A percentile compares a stretch with the other conserved stretches of the same genome.
phyloP scores from a whole-genome alignment of 371 early-diverging fungal species.

The Rhizopus stolonifer region DNA sequence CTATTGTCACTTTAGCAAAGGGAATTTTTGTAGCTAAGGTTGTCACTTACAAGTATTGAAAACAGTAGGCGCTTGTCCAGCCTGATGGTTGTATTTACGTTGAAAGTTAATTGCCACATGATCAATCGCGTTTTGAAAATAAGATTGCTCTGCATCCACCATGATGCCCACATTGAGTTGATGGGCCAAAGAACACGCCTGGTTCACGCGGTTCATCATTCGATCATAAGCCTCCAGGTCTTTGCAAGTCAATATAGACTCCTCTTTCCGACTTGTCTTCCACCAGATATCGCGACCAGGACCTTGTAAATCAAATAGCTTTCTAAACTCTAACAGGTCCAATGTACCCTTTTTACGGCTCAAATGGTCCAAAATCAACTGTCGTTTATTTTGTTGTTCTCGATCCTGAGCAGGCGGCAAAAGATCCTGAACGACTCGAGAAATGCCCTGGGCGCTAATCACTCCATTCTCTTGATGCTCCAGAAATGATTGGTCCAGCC shows the following conservation, averaged over 20 bases:
- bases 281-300: slow-evolving; percentile 45
- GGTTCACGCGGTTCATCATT: slow-evolving; percentile 64
- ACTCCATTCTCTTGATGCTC: slow-evolving; percentile 26
- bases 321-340: slow-evolving; percentile 33
- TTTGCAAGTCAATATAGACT: slow-evolving; percentile 25
- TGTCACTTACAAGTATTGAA: slow-evolving; percentile 84
- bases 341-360: slow-evolving; percentile 16
- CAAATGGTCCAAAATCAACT: slow-evolving; percentile 15
- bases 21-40: neutral
- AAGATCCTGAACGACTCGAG: slow-evolving; percentile 21
- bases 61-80: slow-evolving; percentile 63
- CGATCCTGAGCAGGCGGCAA: slow-evolving; percentile 23
- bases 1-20: slow-evolving; percentile 11
- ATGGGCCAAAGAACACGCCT: slow-evolving; percentile 63
- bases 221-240: slow-evolving; percentile 77
- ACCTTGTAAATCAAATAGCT: slow-evolving; percentile 34
- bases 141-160: slow-evolving; percentile 94
- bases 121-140: slow-evolving; percentile 94
- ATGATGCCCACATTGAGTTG: slow-evolving; percentile 71
- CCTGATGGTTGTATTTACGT: slow-evolving; percentile 62
- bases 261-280: slow-evolving; percentile 11
- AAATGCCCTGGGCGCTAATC: slow-evolving; percentile 26
- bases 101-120: slow-evolving; percentile 72
- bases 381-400: slow-evolving; percentile 22
- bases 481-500: slow-evolving; percentile 42